Conservation (phyloP, 129 eudicot genomes). For the Solidago caesia region DNA sequence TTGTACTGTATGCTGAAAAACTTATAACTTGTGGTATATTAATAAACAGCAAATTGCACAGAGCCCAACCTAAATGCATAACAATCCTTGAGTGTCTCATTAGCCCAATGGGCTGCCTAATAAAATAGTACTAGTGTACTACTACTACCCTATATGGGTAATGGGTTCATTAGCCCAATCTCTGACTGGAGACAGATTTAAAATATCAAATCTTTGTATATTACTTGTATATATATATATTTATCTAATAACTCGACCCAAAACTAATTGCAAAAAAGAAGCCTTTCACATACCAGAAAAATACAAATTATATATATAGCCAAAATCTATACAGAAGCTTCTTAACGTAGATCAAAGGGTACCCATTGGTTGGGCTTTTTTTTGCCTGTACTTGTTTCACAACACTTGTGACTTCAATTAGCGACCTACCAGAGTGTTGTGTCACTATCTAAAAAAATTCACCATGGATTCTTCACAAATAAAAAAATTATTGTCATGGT, state of each 20-base stretch:
- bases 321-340: conserved; percentile 29
- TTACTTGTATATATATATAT: neutral
- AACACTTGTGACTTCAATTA: conserved; percentile 25
- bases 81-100: neutral
- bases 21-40: too few species aligned
- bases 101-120: conserved; percentile 1
- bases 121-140: too few species aligned
- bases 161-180: too few species aligned
- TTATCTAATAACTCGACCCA: neutral
- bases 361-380: conserved; percentile 18
- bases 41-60: too few species aligned
- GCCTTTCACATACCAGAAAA: neutral
- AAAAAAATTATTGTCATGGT: conserved; percentile 20
- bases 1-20: too few species aligned
- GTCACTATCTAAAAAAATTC: conserved; percentile 22
- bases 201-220: neutral
- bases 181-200: neutral
- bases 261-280: neutral
- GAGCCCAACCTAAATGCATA: neutral
- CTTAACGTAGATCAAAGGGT: conserved; percentile 15
- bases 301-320: conserved; percentile 13
- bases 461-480: conserved; percentile 26
- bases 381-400: conserved; percentile 14
- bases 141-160: too few species aligned
- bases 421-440: conserved; percentile 23